Evolutionary conservation across 768 basidiomycete genomes (phyloP).

Genomic region (Naganishia vaughanmartiniae): DNA sequence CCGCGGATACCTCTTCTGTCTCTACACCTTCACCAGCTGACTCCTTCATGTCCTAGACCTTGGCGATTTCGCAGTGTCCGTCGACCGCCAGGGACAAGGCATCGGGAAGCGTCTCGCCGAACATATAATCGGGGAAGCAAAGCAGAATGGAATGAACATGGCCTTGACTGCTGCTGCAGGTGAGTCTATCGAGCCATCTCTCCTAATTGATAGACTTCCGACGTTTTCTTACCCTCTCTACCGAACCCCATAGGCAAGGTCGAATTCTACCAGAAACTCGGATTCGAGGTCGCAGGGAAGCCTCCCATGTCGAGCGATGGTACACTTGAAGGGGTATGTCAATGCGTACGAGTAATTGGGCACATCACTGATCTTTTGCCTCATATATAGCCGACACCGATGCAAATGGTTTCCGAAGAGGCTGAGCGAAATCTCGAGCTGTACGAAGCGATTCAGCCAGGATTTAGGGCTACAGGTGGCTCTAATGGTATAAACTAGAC

Average conservation of each 20-base stretch:
- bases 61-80: background rate
- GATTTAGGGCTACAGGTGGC: too few relatives aligned
- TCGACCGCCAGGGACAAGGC: background rate
- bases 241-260: background rate
- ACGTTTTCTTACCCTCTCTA: background rate
- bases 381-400: background rate
- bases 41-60: background rate
- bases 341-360: background rate
- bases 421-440: too few relatives aligned
- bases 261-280: background rate
- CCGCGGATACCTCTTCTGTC: background rate
- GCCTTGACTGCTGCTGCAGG: background rate
- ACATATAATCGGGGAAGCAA: too few relatives aligned
- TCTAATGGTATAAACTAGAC: too few relatives aligned
- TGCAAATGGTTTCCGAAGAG: background rate
- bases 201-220: background rate
- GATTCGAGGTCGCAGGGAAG: background rate
- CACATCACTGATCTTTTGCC: background rate
- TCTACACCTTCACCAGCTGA: background rate
- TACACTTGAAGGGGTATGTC: constrained; percentile 1
- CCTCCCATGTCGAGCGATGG: background rate
- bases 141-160: too few relatives aligned
- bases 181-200: background rate
- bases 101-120: too few relatives aligned
- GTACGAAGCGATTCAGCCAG: too few relatives aligned